These are phyloP conservation scores for Wickerhamiella azymoides DNA, from an alignment of 805 yeast species.

Conservation along the genomic window DNA sequence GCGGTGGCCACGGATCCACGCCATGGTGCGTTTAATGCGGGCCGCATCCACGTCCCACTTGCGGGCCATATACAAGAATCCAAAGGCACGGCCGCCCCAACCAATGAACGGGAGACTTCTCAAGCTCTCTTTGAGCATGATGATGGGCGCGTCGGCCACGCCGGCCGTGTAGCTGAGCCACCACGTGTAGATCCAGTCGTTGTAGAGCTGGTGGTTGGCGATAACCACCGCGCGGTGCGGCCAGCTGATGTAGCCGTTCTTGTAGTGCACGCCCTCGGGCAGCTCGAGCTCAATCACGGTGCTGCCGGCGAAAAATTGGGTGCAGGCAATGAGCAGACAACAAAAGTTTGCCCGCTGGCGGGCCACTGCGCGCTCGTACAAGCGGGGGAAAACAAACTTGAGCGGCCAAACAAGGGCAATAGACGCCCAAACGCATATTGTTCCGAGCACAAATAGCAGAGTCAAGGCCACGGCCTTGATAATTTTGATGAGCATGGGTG, in stretches of 20 bases:
- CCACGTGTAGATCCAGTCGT: constrained; percentile 92
- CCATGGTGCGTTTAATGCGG: constrained; percentile 27
- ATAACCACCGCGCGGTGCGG: constrained; percentile 48
- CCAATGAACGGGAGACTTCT: constrained; percentile 63
- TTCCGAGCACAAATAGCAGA: background rate
- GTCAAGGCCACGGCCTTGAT: background rate
- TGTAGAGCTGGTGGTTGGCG: constrained; percentile 87
- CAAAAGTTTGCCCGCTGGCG: constrained; percentile 2
- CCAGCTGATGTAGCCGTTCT: constrained; percentile 20
- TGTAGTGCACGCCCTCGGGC: background rate
- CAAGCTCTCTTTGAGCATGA: constrained; percentile 67
- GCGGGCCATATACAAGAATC: constrained; percentile 67
- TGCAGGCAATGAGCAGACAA: background rate
- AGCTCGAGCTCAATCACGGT: background rate
- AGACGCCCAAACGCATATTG: background rate
- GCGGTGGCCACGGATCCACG: constrained; percentile 23
- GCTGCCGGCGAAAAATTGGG: constrained; percentile 1
- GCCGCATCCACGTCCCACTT: constrained; percentile 72
- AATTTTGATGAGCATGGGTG: background rate
- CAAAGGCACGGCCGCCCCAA: constrained; percentile 66
- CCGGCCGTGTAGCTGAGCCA: constrained; percentile 59
- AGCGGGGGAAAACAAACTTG: background rate
- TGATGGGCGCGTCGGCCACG: constrained; percentile 51
- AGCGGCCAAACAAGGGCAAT: background rate
- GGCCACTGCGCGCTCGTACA: background rate